Conservation (phyloP, 257 asterid species). For the Nyctanthes arbortristis region DNA sequence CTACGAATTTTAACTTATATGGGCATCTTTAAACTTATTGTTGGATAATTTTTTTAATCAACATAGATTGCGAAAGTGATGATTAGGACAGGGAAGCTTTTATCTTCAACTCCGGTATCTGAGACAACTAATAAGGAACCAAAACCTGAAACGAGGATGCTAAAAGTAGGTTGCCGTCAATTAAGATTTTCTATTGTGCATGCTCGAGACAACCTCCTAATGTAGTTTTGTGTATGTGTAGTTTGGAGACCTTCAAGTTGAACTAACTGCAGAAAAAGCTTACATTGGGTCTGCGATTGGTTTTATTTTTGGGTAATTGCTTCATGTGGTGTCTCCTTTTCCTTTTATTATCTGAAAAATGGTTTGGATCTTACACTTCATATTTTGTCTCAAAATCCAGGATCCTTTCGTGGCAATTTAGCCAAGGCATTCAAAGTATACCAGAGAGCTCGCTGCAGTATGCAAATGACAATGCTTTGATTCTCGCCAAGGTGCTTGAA, state of each 20-base stretch:
- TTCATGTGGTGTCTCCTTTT: slow-evolving; percentile 20
- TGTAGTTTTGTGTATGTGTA: slow-evolving; percentile 30
- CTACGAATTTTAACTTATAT: neutral
- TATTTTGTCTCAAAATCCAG: slow-evolving; percentile 35
- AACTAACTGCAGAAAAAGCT: slow-evolving; percentile 70
- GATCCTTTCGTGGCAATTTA: slow-evolving; percentile 70
- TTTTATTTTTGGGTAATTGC: slow-evolving; percentile 60
- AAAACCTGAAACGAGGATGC: slow-evolving; percentile 57
- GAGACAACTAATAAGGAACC: slow-evolving; percentile 45
- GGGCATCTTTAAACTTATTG: slow-evolving; percentile 9
- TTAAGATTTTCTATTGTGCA: slow-evolving; percentile 2
- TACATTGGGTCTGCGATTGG: slow-evolving; percentile 77
- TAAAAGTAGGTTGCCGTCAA: slow-evolving; percentile 54
- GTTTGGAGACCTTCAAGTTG: slow-evolving; percentile 98
- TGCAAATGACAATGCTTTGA: slow-evolving; percentile 85
- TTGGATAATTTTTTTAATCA: slow-evolving; percentile 43
- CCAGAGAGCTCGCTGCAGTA: slow-evolving; percentile 83
- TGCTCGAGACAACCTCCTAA: neutral
- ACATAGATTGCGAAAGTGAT: slow-evolving; percentile 87
- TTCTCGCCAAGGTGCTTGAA: slow-evolving; percentile 71
- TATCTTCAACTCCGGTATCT: slow-evolving; percentile 54
- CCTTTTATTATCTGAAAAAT: slow-evolving; percentile 1
- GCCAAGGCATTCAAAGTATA: slow-evolving; percentile 72
- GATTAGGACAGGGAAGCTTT: slow-evolving; percentile 65
- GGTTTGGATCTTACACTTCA: slow-evolving; percentile 3